Percentiles rank a stretch among this genome's conserved stretches.
These are phyloP conservation scores for Sarocladiaceae sp. DNA, from an alignment of 2,329 filamentous ascomycete species.

Conservation along the genomic window DNA sequence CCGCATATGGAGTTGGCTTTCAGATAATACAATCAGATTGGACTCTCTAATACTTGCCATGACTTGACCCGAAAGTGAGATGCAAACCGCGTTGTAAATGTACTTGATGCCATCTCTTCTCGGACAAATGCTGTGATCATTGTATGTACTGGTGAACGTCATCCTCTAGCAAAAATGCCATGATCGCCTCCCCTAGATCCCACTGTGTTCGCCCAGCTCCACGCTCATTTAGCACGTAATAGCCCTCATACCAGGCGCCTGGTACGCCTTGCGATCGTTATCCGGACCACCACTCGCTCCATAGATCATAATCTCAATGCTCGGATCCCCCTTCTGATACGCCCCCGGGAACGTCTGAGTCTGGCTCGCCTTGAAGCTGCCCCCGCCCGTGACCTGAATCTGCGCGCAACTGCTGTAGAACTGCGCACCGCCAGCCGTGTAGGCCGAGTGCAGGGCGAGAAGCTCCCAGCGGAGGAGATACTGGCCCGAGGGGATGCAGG, in stretches of 20 bases:
- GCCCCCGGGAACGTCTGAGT: slow-evolving; percentile 25
- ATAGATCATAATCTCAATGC: slow-evolving; percentile 28
- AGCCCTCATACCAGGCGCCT: slow-evolving; percentile 26
- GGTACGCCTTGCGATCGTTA: slow-evolving; percentile 25
- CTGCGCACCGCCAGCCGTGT: slow-evolving; percentile 16
- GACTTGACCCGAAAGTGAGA: too few relatives aligned
- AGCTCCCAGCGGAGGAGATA: slow-evolving; percentile 37
- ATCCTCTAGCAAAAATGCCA: too few relatives aligned
- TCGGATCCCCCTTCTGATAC: slow-evolving; percentile 26
- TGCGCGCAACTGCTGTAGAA: slow-evolving; percentile 19
- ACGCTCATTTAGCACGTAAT: slow-evolving; percentile 19
- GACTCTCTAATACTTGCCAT: too few relatives aligned
- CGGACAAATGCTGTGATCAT: too few relatives aligned
- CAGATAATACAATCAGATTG: too few relatives aligned
- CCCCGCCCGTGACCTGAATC: slow-evolving; percentile 26
- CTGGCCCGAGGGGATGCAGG: slow-evolving; percentile 31
- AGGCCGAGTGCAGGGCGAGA: slow-evolving; percentile 33
- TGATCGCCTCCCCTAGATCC: neutral
- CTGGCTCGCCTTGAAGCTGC: slow-evolving; percentile 14
- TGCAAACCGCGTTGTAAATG: too few relatives aligned
- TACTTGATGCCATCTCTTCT: too few relatives aligned
- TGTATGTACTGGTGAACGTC: too few relatives aligned
- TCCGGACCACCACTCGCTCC: slow-evolving; percentile 21
- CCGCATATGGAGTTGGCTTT: too few relatives aligned
- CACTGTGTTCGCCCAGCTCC: neutral